These are phyloP conservation scores for Botrytis fragariae DNA, from an alignment of 2,329 filamentous ascomycete species.

Conservation along the genomic window DNA sequence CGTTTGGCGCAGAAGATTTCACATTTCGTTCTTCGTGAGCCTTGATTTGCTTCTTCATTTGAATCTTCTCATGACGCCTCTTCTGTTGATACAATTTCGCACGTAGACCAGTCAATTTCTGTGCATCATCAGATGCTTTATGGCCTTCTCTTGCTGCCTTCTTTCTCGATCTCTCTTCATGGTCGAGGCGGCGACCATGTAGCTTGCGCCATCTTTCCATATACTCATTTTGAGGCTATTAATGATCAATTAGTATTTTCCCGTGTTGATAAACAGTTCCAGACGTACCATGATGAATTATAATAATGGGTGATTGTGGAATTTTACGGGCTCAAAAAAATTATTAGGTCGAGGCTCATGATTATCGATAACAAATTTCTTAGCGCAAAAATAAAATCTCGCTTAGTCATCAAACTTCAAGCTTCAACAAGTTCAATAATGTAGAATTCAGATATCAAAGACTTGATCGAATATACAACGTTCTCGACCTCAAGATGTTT, in stretches of 20 bases:
- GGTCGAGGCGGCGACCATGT: constrained; percentile 46
- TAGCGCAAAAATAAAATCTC: constrained; percentile 13
- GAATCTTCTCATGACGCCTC: constrained; percentile 95
- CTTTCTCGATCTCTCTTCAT: constrained; percentile 79
- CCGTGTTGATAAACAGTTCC: constrained; percentile 25
- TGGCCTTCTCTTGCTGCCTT: constrained; percentile 83
- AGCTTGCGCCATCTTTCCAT: constrained; percentile 76
- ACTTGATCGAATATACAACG: constrained; percentile 17
- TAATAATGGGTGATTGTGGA: constrained; percentile 21
- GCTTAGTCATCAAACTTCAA: constrained; percentile 19
- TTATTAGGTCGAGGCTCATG: constrained; percentile 12
- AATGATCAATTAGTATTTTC: constrained; percentile 27
- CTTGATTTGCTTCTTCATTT: constrained; percentile 93
- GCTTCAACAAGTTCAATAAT: constrained; percentile 16
- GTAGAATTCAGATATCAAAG: constrained; percentile 8
- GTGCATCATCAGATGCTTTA: constrained; percentile 82
- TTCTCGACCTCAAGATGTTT: constrained; percentile 31
- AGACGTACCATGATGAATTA: constrained; percentile 29
- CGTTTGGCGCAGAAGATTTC: constrained; percentile 75
- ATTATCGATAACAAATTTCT: constrained; percentile 28
- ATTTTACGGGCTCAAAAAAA: constrained; percentile 23
- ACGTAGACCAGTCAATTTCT: constrained; percentile 86
- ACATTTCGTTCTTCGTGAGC: constrained; percentile 94
- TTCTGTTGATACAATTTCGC: constrained; percentile 94
- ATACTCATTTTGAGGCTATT: constrained; percentile 77